Evolutionary conservation across 2,329 filamentous ascomycete genomes (phyloP).

Genomic region (Monosporascus sp.): DNA sequence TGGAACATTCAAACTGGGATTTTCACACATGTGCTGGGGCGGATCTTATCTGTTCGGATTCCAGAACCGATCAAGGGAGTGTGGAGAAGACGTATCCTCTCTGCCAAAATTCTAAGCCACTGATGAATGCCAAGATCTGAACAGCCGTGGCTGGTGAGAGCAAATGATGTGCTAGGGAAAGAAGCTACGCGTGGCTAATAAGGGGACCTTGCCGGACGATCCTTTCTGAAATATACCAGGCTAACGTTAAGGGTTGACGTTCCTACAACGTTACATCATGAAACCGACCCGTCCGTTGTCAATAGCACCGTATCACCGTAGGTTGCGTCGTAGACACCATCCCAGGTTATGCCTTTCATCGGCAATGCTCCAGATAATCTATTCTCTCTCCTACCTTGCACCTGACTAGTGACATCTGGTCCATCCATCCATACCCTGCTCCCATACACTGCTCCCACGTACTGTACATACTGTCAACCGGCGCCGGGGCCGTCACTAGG

Average conservation of each 20-base stretch:
- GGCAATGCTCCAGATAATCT: not conserved
- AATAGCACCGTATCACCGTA: not conserved
- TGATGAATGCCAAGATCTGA: not conserved
- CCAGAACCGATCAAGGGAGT: no score
- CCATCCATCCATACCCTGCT: not conserved
- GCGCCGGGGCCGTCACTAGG: not conserved
- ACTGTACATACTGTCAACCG: not conserved
- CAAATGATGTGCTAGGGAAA: not conserved
- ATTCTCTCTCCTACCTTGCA: not conserved
- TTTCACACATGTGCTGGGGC: no score
- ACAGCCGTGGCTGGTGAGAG: not conserved
- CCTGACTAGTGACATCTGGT: not conserved
- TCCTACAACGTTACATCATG: slow-evolving; percentile 1
- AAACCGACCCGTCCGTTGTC: not conserved
- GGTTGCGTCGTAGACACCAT: slow-evolving; percentile 21
- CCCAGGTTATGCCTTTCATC: slow-evolving; percentile 1
- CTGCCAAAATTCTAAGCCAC: not conserved
- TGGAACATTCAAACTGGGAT: no score
- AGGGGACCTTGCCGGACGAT: not conserved
- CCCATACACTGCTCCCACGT: not conserved
- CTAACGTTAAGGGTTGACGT: not conserved
- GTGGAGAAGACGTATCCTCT: not conserved
- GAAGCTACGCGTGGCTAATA: not conserved
- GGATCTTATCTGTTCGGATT: no score
- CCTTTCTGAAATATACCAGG: not conserved